These are phyloP conservation scores for Daldinia vernicosa DNA, from an alignment of 495 filamentous ascomycete genomes.

Conservation along the genomic window DNA sequence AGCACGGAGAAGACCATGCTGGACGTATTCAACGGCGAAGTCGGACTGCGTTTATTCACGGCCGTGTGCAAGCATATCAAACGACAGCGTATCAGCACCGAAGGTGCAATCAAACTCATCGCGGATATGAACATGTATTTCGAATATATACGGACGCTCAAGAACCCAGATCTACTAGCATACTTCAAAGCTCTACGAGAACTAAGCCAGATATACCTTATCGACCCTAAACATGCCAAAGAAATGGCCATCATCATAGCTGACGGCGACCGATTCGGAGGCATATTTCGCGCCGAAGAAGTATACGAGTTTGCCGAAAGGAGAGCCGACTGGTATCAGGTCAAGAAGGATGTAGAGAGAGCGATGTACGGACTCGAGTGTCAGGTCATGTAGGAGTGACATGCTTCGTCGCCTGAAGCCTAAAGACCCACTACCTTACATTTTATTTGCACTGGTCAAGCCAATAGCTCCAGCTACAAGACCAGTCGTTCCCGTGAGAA, in stretches of 20 bases:
- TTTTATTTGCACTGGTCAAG: background rate
- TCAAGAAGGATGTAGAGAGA: constrained; percentile 87
- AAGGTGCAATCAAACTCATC: constrained; percentile 91
- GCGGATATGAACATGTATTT: constrained; percentile 96
- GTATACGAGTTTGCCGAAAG: constrained; percentile 97
- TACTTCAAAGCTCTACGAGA: constrained; percentile 95
- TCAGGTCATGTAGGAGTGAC: constrained; percentile 72
- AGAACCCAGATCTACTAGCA: constrained; percentile 80
- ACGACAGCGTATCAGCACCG: constrained; percentile 88
- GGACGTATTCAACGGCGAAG: constrained; percentile 98
- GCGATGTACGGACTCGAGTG: constrained; percentile 99
- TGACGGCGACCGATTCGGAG: constrained; percentile 86
- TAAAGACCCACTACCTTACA: background rate
- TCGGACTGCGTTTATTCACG: constrained; percentile 88
- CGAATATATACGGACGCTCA: constrained; percentile 80
- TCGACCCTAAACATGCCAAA: constrained; percentile 87
- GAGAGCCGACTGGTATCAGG: constrained; percentile 91
- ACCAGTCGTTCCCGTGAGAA: background rate
- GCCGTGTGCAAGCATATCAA: constrained; percentile 97
- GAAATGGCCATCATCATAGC: constrained; percentile 96
- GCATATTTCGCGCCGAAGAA: constrained; percentile 93
- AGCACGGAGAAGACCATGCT: constrained; percentile 97
- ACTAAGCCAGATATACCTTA: constrained; percentile 93
- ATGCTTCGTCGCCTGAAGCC: background rate
- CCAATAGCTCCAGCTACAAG: background rate